phyloP scores from a whole-genome alignment of 345 rosid species.

The Eucalyptus guilfoylei region DNA sequence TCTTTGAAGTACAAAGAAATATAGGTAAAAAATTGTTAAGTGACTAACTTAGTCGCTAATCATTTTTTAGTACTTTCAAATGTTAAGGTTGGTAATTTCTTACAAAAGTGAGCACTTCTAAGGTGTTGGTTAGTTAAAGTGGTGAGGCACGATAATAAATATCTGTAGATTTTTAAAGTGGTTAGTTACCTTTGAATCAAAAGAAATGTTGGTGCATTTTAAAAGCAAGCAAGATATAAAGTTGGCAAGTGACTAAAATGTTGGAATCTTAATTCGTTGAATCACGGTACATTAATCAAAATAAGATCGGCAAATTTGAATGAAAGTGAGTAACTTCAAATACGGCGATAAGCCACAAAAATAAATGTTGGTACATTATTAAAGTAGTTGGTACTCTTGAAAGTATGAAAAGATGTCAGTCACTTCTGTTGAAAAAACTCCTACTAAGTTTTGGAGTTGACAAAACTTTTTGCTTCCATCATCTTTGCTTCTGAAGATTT shows the following conservation, averaged over 20 bases:
- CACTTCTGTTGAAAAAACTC: no score
- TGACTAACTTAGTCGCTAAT: not conserved
- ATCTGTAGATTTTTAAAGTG: not conserved
- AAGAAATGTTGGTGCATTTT: not conserved
- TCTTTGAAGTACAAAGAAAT: not conserved
- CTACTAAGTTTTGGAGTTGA: no score
- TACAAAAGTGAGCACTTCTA: no score
- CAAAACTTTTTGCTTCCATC: no score
- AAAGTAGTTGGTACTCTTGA: not conserved
- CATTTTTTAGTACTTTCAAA: not conserved
- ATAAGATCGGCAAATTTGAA: not conserved
- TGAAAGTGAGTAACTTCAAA: not conserved
- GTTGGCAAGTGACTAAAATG: not conserved
- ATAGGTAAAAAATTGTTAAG: not conserved
- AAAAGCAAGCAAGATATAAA: not conserved
- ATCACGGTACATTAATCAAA: not conserved
- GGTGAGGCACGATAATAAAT: no score
- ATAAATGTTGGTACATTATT: not conserved
- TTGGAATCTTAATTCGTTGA: rapidly evolving
- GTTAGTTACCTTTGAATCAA: not conserved
- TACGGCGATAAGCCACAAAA: rapidly evolving
- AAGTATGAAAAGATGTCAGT: not conserved
- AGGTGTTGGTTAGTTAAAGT: no score
- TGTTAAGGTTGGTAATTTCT: no score
- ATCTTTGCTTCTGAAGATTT: no score